Evolutionary conservation across 83 land plant species (phyloP), one percentile per base, ranked within the genome.

Genomic region (Picea abies): DNA sequence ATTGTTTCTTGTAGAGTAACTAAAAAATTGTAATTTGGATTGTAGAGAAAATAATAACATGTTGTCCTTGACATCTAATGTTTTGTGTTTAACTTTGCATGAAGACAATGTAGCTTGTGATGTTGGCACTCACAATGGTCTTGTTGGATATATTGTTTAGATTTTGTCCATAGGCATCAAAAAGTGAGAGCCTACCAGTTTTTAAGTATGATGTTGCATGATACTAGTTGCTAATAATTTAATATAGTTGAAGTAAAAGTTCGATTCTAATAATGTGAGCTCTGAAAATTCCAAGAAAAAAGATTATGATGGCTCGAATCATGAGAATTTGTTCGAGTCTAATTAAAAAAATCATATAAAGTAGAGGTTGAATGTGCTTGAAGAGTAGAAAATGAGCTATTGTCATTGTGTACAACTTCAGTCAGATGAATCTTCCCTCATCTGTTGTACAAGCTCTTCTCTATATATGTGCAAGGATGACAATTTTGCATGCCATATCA

Each of bases 401-500:
- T 87, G 86, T 88, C 37, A 91, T 96, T 81, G 93, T 88, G 77
- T 94, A 94, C 84, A 85, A 85, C 44, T 92, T 93, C 79, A 93
- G 96, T 41, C 82, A 81, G 63, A 90, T 86, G 75, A 88, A 82
- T 58, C 83, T 98, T 78, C 94, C 97, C 32, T 89, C 99, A 52
- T 89, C 90, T 23, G 87, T 99, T 62, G 88, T 92, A 78, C 99
- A 98, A 86, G 99, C 95, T 70, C 93, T 92, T 72, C 92, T 98
- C 79, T 99, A 94, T 90, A 88, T 98, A 17, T 96, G 96, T 92
- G 93, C 99, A 16, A 93, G 92, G 58, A 90, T 98, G 8, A 94
- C 99, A 32, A 93, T 91, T 86, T 85, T 80, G 5, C 99, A 98
- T 88, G 80, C 94, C 5, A 86, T 94, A 87, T 97, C 99, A 66